phyloP scores from a whole-genome alignment of 768 basidiomycete species.

The Tephrocybe sp. region DNA sequence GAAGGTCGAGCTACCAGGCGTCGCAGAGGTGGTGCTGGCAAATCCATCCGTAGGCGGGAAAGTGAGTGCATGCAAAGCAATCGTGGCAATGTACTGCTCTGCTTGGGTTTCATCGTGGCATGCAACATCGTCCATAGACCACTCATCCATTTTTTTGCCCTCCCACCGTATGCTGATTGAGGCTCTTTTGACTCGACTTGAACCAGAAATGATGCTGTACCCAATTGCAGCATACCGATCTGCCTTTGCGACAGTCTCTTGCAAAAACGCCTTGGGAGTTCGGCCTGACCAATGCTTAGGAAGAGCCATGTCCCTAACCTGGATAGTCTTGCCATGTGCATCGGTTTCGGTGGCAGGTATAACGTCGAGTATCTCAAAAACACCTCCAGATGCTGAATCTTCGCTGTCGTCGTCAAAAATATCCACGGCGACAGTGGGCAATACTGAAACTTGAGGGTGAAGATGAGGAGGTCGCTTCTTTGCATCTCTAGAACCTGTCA shows the following conservation, averaged over 20 bases:
- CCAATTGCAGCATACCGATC: slow-evolving; percentile 77
- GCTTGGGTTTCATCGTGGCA: slow-evolving; percentile 80
- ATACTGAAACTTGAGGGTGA: slow-evolving; percentile 14
- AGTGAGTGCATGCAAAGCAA: slow-evolving; percentile 80
- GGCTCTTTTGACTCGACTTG: slow-evolving; percentile 75
- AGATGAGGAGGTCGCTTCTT: slow-evolving; percentile 20
- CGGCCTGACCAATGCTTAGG: slow-evolving; percentile 85
- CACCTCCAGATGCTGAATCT: slow-evolving; percentile 50
- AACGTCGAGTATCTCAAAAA: slow-evolving; percentile 75
- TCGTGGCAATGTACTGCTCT: slow-evolving; percentile 84
- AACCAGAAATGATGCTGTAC: slow-evolving; percentile 64
- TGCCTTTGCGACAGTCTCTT: slow-evolving; percentile 63
- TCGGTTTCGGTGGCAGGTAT: slow-evolving; percentile 59
- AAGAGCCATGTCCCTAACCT: slow-evolving; percentile 69
- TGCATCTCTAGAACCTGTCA: background rate
- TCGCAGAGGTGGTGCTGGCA: slow-evolving; percentile 44
- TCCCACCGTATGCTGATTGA: slow-evolving; percentile 75
- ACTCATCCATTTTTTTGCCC: slow-evolving; percentile 57
- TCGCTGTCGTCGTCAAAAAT: slow-evolving; percentile 55
- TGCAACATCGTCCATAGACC: slow-evolving; percentile 83
- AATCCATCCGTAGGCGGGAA: slow-evolving; percentile 68
- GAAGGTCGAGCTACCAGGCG: slow-evolving; percentile 56
- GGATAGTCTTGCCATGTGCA: slow-evolving; percentile 50
- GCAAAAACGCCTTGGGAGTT: slow-evolving; percentile 73
- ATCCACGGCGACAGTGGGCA: slow-evolving; percentile 27